These are phyloP conservation scores for Carallia pectinifolia DNA, from an alignment of 345 rosid species.

Conservation along the genomic window DNA sequence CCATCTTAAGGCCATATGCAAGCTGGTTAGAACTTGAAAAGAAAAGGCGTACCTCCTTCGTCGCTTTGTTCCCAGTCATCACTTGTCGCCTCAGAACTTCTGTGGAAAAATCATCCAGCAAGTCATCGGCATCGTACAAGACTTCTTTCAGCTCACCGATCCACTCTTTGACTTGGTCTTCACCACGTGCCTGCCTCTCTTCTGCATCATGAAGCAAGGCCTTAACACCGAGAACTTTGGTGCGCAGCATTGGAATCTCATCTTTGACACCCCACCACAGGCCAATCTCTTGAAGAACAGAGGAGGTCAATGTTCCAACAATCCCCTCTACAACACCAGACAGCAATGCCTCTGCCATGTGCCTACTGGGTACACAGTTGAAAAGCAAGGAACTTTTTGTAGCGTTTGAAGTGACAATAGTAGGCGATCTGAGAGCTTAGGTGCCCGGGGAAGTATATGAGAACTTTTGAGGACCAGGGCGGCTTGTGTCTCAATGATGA, in stretches of 20 bases:
- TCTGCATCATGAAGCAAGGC: constrained; percentile 17
- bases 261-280: constrained; percentile 3
- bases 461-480: no score
- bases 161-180: constrained; percentile 18
- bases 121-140: constrained; percentile 32
- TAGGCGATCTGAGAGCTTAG: no score
- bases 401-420: no score
- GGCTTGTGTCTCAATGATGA: no score
- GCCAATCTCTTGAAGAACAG: neutral
- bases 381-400: no score
- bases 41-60: constrained; percentile 7
- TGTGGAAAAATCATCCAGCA: constrained; percentile 32
- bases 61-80: neutral
- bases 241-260: neutral
- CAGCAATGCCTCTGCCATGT: constrained; percentile 22
- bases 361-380: no score
- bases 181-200: neutral
- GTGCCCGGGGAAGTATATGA: no score
- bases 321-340: constrained; percentile 1
- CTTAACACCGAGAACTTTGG: neutral
- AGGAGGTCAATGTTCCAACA: neutral
- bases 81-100: constrained; percentile 6
- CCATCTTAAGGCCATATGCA: constrained; percentile 9
- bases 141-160: constrained; percentile 23
- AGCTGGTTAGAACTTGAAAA: constrained; percentile 15